phyloP scores from a whole-genome alignment of 257 asterid genomes.

The Avicennia marina region DNA sequence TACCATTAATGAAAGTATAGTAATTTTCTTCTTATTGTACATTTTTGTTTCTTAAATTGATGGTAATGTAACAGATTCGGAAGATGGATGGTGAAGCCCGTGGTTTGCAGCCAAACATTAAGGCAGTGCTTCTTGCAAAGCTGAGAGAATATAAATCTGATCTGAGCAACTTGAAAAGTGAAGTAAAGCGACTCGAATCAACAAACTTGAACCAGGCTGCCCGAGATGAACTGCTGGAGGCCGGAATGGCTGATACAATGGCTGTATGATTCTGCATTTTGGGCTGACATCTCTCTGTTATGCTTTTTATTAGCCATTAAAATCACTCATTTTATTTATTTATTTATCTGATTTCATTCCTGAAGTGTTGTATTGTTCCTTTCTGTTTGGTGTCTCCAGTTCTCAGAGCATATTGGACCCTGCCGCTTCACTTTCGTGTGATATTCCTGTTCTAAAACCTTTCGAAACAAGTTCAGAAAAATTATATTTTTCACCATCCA shows the following conservation, averaged over 20 bases:
- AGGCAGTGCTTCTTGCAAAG: constrained; percentile 75
- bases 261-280: constrained; percentile 35
- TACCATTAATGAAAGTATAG: background rate
- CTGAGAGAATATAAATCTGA: constrained; percentile 84
- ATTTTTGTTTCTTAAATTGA: constrained; percentile 8
- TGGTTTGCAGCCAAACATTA: constrained; percentile 64
- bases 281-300: too few species aligned
- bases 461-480: background rate
- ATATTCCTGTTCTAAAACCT: background rate
- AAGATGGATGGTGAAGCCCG: constrained; percentile 93
- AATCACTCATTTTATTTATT: too few species aligned
- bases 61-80: constrained; percentile 44
- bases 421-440: too few species aligned
- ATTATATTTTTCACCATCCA: too few species aligned
- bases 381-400: too few species aligned
- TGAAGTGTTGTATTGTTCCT: too few species aligned
- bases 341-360: too few species aligned
- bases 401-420: too few species aligned
- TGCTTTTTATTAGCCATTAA: too few species aligned
- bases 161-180: constrained; percentile 68
- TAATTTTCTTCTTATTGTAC: background rate
- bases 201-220: constrained; percentile 64
- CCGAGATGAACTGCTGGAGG: constrained; percentile 75
- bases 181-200: constrained; percentile 49
- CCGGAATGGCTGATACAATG: constrained; percentile 78